Percentiles rank a stretch among this genome's conserved stretches.
Evolutionary conservation across 192 early-diverging fungal genomes (phyloP).

Genomic region (Cetraspora pellucida): DNA sequence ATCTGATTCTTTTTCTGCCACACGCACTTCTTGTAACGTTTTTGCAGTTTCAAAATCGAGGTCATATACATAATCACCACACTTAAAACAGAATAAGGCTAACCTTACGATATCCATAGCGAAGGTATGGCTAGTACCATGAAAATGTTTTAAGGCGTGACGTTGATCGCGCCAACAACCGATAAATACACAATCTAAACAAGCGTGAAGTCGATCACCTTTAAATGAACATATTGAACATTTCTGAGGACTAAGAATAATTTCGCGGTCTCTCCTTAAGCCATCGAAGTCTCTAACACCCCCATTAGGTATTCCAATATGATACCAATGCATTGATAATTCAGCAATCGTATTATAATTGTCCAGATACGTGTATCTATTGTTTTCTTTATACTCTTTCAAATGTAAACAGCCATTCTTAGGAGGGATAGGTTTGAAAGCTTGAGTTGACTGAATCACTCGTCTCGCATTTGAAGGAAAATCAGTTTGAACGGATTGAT

Average conservation of each 20-base stretch:
- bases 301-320: neutral
- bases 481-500: too few species aligned
- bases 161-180: constrained; percentile 75
- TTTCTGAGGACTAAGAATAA: neutral
- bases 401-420: neutral
- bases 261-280: neutral
- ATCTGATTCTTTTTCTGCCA: constrained; percentile 41
- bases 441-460: too few species aligned
- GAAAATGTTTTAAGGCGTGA: constrained; percentile 38
- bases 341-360: constrained; percentile 13
- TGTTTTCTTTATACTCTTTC: neutral
- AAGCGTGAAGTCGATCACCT: constrained; percentile 67
- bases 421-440: too few species aligned
- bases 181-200: constrained; percentile 79
- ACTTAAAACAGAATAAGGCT: constrained; percentile 13
- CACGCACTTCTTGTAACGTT: neutral
- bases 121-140: neutral
- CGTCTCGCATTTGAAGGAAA: too few species aligned
- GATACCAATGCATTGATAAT: constrained; percentile 17
- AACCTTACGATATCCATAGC: constrained; percentile 30
- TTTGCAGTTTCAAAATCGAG: neutral
- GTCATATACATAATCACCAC: constrained; percentile 39
- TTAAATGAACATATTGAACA: neutral
- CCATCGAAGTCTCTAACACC: neutral
- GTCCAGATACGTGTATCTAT: neutral